Evolutionary conservation across 2,329 filamentous ascomycete genomes (phyloP).

Genomic region (Magnaporthales sp.): DNA sequence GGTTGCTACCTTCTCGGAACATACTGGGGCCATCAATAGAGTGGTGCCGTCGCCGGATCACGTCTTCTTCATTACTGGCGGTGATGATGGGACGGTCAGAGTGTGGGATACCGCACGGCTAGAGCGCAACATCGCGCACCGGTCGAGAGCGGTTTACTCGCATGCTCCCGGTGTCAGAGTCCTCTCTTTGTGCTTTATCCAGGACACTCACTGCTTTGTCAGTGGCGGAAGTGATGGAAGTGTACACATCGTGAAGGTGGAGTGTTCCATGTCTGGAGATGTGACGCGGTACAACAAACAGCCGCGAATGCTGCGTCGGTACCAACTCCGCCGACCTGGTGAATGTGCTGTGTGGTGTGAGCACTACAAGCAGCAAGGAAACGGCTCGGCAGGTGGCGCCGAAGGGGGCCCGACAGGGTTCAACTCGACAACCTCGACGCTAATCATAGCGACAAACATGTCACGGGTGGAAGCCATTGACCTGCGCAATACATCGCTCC

Average conservation of each 20-base stretch:
- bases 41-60: conserved; percentile 83
- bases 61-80: conserved; percentile 86
- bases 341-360: conserved; percentile 87
- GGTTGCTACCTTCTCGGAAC: conserved; percentile 83
- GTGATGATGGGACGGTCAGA: conserved; percentile 83
- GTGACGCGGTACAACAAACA: conserved; percentile 65
- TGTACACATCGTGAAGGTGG: conserved; percentile 82
- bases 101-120: conserved; percentile 88
- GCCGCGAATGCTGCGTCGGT: conserved; percentile 60
- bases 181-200: conserved; percentile 79
- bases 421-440: conserved; percentile 45
- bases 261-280: conserved; percentile 24
- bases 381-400: conserved; percentile 13
- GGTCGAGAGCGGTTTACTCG: conserved; percentile 77
- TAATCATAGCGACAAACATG: conserved; percentile 78
- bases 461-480: conserved; percentile 80
- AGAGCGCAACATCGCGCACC: conserved; percentile 83
- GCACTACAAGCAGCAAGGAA: conserved; percentile 76
- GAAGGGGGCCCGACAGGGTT: not conserved
- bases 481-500: conserved; percentile 55
- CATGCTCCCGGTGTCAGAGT: conserved; percentile 66
- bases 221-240: conserved; percentile 86
- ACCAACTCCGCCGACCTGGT: conserved; percentile 56
- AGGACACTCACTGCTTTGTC: conserved; percentile 88
- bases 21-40: conserved; percentile 72